Conservation (phyloP, 1,284 basidiomycete genomes). For the Amylostereum areolatum region DNA sequence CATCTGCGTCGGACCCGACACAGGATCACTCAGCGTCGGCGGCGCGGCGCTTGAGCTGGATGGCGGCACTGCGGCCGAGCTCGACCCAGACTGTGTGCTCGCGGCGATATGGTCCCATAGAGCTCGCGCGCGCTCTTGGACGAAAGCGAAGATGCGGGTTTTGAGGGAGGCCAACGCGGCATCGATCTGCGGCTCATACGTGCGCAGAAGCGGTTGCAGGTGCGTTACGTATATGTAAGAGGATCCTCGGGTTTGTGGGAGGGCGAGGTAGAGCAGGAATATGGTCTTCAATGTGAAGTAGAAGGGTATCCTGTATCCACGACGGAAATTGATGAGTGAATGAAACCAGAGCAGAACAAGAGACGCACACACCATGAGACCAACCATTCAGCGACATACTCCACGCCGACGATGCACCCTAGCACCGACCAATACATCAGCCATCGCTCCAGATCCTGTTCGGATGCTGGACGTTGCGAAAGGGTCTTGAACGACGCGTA, state of each 20-base stretch:
- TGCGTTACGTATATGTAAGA: conserved; percentile 74
- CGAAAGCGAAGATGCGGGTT: conserved; percentile 50
- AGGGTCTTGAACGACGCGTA: conserved; percentile 85
- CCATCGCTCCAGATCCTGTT: conserved; percentile 79
- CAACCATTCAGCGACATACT: conserved; percentile 79
- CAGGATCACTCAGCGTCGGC: conserved; percentile 46
- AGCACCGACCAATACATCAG: conserved; percentile 89
- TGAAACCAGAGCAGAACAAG: conserved; percentile 5
- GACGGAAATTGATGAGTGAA: conserved; percentile 4
- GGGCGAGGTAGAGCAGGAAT: conserved; percentile 81
- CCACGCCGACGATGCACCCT: conserved; percentile 67
- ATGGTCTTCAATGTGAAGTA: conserved; percentile 82
- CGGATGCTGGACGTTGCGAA: conserved; percentile 71
- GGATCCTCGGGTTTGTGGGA: conserved; percentile 85
- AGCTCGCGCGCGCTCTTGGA: conserved; percentile 56
- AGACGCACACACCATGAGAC: conserved; percentile 59
- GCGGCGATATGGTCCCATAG: conserved; percentile 56
- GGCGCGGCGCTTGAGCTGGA: conserved; percentile 30
- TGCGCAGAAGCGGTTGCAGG: conserved; percentile 72
- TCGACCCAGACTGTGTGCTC: conserved; percentile 29
- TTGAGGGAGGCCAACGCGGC: conserved; percentile 60
- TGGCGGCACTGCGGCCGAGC: conserved; percentile 11
- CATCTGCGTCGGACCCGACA: conserved; percentile 59
- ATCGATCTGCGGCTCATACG: conserved; percentile 79
- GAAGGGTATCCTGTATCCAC: conserved; percentile 68